Percentiles rank a stretch among this genome's conserved stretches.
These are phyloP conservation scores for Nevesoporus exiguus DNA, from an alignment of 768 basidiomycete species.

Conservation along the genomic window DNA sequence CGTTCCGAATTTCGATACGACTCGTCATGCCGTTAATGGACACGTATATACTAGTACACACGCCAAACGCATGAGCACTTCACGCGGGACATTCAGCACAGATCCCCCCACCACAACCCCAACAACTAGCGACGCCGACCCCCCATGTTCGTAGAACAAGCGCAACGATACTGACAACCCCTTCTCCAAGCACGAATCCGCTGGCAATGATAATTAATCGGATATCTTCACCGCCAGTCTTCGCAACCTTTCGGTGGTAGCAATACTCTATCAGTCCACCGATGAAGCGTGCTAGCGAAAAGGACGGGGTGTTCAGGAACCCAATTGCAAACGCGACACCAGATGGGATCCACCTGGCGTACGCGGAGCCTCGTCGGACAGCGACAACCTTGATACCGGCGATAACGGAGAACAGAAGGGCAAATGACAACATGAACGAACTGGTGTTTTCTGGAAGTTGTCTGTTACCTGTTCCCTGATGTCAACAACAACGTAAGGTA, in stretches of 20 bases:
- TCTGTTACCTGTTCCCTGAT: slow-evolving; percentile 59
- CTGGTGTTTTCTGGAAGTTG: slow-evolving; percentile 73
- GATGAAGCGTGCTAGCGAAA: slow-evolving; percentile 86
- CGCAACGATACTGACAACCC: slow-evolving; percentile 80
- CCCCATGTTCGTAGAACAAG: slow-evolving; percentile 73
- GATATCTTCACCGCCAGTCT: slow-evolving; percentile 55
- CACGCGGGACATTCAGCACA: slow-evolving; percentile 64
- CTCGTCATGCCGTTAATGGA: slow-evolving; percentile 7
- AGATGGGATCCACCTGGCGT: slow-evolving; percentile 82
- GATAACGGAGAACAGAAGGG: slow-evolving; percentile 61
- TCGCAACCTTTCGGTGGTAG: slow-evolving; percentile 53
- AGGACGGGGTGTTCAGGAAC: slow-evolving; percentile 93
- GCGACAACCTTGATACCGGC: slow-evolving; percentile 66
- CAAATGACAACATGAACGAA: slow-evolving; percentile 78
- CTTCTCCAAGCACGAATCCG: slow-evolving; percentile 95
- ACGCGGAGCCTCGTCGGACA: slow-evolving; percentile 43
- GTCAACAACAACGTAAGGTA: slow-evolving; percentile 1
- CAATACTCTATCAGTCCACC: slow-evolving; percentile 81
- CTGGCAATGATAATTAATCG: slow-evolving; percentile 84
- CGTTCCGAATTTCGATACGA: not conserved
- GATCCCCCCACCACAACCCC: slow-evolving; percentile 77
- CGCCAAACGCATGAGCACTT: not conserved
- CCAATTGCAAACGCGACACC: slow-evolving; percentile 95
- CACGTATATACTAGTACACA: slow-evolving; percentile 4
- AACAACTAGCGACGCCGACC: slow-evolving; percentile 74